Percentiles rank a stretch among this genome's conserved stretches.
Evolutionary conservation across 306 rosid species (phyloP).

Genomic region (Alnus glutinosa): DNA sequence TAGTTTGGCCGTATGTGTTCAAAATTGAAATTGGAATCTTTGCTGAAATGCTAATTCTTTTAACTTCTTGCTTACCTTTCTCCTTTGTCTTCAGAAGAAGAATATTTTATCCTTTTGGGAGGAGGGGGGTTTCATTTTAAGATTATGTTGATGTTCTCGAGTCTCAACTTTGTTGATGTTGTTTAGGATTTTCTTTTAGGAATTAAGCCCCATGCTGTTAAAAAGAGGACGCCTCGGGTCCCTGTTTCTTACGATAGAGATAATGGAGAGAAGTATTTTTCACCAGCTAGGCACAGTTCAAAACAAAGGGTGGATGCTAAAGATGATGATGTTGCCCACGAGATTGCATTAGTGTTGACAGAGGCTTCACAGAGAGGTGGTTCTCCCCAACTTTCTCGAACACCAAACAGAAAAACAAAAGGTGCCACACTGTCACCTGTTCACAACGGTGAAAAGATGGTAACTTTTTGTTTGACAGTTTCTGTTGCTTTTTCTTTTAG

Average conservation of each 20-base stretch:
- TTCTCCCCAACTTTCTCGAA: slow-evolving; percentile 60
- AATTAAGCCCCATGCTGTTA: slow-evolving; percentile 80
- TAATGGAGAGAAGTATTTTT: slow-evolving; percentile 50
- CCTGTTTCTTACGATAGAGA: slow-evolving; percentile 73
- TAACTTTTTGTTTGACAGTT: slow-evolving; percentile 27
- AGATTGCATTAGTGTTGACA: slow-evolving; percentile 74
- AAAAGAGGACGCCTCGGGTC: slow-evolving; percentile 93
- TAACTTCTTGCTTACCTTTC: neutral
- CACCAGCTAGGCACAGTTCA: slow-evolving; percentile 58
- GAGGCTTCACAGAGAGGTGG: slow-evolving; percentile 83
- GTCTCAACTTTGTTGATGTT: slow-evolving; percentile 16
- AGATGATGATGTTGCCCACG: slow-evolving; percentile 65
- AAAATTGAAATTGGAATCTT: slow-evolving; percentile 7
- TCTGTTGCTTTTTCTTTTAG: slow-evolving; percentile 22
- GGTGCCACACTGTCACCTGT: slow-evolving; percentile 44
- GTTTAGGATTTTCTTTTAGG: slow-evolving; percentile 48
- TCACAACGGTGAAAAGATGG: slow-evolving; percentile 60
- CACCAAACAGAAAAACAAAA: slow-evolving; percentile 53
- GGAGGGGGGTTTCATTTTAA: neutral
- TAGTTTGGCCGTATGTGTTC: slow-evolving; percentile 25
- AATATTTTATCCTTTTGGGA: neutral
- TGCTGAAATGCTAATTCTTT: slow-evolving; percentile 4
- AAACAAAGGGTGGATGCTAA: slow-evolving; percentile 50
- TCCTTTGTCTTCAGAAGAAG: neutral
- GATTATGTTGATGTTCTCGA: slow-evolving; percentile 6